phyloP scores from a whole-genome alignment of 768 basidiomycete species.

The Macrocybe gigantea region DNA sequence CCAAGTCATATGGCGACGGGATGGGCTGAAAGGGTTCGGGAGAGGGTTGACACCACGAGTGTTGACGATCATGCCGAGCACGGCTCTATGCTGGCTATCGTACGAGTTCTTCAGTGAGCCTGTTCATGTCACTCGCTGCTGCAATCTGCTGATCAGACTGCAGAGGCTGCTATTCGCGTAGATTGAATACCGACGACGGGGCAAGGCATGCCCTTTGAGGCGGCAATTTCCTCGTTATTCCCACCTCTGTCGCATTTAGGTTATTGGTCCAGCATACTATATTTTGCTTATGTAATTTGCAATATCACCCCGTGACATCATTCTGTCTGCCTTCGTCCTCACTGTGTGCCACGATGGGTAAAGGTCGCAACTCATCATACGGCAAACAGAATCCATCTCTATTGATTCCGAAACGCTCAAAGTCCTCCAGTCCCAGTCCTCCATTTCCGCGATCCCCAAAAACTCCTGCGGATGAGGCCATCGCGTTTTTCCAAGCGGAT shows the following conservation, averaged over 20 bases:
- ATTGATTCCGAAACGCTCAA: constrained; percentile 21
- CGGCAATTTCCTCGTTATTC: no score
- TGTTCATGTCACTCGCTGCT: constrained; percentile 5
- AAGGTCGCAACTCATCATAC: constrained; percentile 16
- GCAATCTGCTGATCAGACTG: constrained; percentile 7
- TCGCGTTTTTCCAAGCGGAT: constrained; percentile 76
- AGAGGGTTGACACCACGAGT: constrained; percentile 89
- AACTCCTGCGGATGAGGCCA: constrained; percentile 91
- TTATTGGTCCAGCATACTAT: no score
- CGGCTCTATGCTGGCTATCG: constrained; percentile 95
- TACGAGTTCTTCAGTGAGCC: constrained; percentile 97
- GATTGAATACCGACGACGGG: constrained; percentile 18
- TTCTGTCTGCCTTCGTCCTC: constrained; percentile 6
- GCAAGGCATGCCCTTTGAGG: no score
- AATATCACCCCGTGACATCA: constrained; percentile 2
- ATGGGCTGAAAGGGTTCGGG: constrained; percentile 81
- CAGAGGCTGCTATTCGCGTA: constrained; percentile 64
- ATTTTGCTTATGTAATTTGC: neutral
- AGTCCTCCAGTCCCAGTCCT: constrained; percentile 19
- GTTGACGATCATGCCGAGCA: constrained; percentile 93
- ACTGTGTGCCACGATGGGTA: constrained; percentile 12
- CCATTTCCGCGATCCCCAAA: constrained; percentile 52
- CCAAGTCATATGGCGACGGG: constrained; percentile 78
- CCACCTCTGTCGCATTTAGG: no score
- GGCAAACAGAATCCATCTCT: constrained; percentile 23